Conservation (phyloP, 495 filamentous ascomycete genomes). For the Bryoglossum gracile region DNA sequence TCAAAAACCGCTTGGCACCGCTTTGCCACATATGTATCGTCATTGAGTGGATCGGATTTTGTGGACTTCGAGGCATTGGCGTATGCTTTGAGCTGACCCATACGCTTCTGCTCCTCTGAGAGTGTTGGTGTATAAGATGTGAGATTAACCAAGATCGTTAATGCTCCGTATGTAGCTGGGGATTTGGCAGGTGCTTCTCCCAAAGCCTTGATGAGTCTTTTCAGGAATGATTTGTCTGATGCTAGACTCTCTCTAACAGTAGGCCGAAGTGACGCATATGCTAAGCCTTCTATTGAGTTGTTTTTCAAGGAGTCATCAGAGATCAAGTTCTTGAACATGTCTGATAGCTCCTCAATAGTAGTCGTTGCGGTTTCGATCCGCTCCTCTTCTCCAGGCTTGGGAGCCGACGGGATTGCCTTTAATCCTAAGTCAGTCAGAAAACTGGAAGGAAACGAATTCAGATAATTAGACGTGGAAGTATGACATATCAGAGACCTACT, state of each 20-base stretch:
- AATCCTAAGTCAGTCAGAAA: constrained; percentile 41
- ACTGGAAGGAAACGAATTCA: constrained; percentile 2
- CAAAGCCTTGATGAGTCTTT: constrained; percentile 56
- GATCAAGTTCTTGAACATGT: constrained; percentile 72
- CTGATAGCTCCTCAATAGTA: constrained; percentile 63
- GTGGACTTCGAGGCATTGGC: constrained; percentile 67
- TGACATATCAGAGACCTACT: constrained; percentile 33
- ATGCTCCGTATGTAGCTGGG: constrained; percentile 70
- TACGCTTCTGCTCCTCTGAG: constrained; percentile 85
- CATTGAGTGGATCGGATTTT: constrained; percentile 59
- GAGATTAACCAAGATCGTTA: constrained; percentile 78
- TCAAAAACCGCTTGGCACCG: constrained; percentile 74
- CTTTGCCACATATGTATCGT: constrained; percentile 63
- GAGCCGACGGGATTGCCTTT: constrained; percentile 39
- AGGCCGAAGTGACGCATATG: constrained; percentile 78
- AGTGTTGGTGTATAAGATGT: constrained; percentile 71
- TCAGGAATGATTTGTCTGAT: constrained; percentile 56
- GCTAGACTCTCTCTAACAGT: constrained; percentile 74
- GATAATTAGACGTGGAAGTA: background rate
- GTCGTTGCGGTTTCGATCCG: constrained; percentile 40
- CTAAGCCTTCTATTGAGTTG: constrained; percentile 83
- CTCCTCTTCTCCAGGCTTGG: constrained; percentile 32
- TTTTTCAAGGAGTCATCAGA: constrained; percentile 46
- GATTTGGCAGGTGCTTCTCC: constrained; percentile 52
- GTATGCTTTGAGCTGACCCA: constrained; percentile 85